Evolutionary conservation across 768 basidiomycete species (phyloP), one percentile per base, ranked within the genome.

Genomic region (Collybia nuda): DNA sequence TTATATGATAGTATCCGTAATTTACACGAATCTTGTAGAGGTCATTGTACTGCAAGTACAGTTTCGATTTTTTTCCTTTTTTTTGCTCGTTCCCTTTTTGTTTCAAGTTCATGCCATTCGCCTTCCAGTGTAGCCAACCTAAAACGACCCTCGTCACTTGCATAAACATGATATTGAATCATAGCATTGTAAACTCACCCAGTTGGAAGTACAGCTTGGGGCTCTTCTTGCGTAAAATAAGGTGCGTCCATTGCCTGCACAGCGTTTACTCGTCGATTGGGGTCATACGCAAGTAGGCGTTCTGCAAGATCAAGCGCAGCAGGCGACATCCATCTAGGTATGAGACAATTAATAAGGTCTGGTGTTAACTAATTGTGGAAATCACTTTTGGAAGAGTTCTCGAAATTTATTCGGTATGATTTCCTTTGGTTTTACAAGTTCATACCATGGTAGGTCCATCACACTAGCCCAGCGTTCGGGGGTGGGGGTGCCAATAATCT

Each of bases 31-130:
- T 51, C 50, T 54, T 52, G 55, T 57, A 55, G 48, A 60, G 46
- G 35, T 68, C 68, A 67, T 55, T 68, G 69, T 58, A 62, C 55
- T 60, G 65, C 6, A 2, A 32, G 32, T 32, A 14, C 71, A 66
- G 59, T 68, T 67, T 84, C 87, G 55, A 76, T 75, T 76, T 80
- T 87, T 71, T 80, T 80, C 65, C 83, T 77, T 68, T 88, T 88
- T 72, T 84, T 90, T 51, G 88, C 86, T 36, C 92, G 80, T 71
- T 98, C 93, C 50, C 86, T 79, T 68, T 98, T 99, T 11, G 92
- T 90, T 67, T 98, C 95, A 55, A 95, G 77, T 67, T 99, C 97
- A 68, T 99, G 97, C 91, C 95, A 98, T 66, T 98, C 97, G 40
- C 97, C 96, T 64, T 92, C 84, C 37, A 97, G 69, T 11, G 79